Conservation (phyloP, 192 early-diverging fungal genomes). For the Umbelopsis sp. region DNA sequence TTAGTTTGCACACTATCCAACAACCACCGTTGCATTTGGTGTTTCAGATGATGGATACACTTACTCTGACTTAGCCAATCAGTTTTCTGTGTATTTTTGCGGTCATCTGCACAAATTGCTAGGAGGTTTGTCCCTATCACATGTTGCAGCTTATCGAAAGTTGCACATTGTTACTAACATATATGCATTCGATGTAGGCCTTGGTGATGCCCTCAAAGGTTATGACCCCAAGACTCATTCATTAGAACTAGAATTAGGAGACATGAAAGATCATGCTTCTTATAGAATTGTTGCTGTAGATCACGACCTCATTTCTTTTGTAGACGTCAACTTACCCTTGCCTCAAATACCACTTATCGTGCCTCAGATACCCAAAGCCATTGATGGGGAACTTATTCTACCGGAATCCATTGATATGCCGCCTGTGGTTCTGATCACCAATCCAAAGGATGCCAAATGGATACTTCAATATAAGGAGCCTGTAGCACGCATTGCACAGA, state of each 20-base stretch:
- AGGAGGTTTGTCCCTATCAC: background rate
- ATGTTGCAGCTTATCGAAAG: background rate
- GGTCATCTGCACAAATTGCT: slow-evolving; percentile 76
- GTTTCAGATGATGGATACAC: slow-evolving; percentile 55
- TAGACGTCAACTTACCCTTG: slow-evolving; percentile 70
- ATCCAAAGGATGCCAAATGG: slow-evolving; percentile 86
- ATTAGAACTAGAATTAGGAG: slow-evolving; percentile 85
- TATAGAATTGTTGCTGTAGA: slow-evolving; percentile 87
- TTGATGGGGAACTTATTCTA: slow-evolving; percentile 26
- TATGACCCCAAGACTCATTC: slow-evolving; percentile 62
- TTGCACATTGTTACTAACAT: background rate
- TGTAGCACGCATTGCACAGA: slow-evolving; percentile 54
- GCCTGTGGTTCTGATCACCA: slow-evolving; percentile 83
- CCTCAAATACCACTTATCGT: slow-evolving; percentile 38
- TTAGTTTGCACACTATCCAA: slow-evolving; percentile 77
- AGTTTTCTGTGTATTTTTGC: slow-evolving; percentile 78
- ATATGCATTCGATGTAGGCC: slow-evolving; percentile 27
- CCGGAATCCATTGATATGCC: slow-evolving; percentile 41
- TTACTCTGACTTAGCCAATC: slow-evolving; percentile 58
- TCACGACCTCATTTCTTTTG: slow-evolving; percentile 82
- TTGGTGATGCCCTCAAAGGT: slow-evolving; percentile 62
- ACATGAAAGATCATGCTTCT: slow-evolving; percentile 88
- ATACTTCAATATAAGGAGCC: slow-evolving; percentile 75
- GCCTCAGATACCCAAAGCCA: slow-evolving; percentile 14
- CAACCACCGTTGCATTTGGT: slow-evolving; percentile 76